Conservation (phyloP, 306 rosid species). For the Prunus davidiana region DNA sequence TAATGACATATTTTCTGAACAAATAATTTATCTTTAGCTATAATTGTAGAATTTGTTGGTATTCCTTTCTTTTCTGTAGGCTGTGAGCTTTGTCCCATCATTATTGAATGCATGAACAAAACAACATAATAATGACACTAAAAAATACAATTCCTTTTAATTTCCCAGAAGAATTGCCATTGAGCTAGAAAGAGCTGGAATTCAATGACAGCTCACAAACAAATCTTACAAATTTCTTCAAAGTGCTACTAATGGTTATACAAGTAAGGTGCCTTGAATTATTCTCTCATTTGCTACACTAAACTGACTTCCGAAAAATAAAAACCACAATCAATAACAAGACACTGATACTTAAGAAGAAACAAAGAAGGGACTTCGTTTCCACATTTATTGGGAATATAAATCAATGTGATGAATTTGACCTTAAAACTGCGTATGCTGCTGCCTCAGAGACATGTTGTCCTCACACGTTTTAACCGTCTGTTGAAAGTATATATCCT, state of each 20-base stretch:
- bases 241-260: too few relatives aligned
- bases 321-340: neutral
- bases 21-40: neutral
- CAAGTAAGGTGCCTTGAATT: neutral
- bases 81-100: neutral
- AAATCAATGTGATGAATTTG: neutral
- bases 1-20: neutral
- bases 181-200: neutral
- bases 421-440: neutral
- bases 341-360: neutral
- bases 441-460: slow-evolving; percentile 16
- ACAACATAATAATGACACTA: neutral
- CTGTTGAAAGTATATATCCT: slow-evolving; percentile 57
- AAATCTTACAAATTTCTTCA: neutral
- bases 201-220: neutral
- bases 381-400: neutral
- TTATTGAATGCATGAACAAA: neutral
- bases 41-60: neutral
- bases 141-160: neutral
- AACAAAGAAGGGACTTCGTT: neutral
- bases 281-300: neutral
- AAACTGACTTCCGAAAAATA: neutral
- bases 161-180: neutral
- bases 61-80: neutral
- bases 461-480: slow-evolving; percentile 47